These are phyloP conservation scores for Phaeodactylum tricornutum DNA, from an alignment of 108 stramenopile genomes.

Conservation along the genomic window DNA sequence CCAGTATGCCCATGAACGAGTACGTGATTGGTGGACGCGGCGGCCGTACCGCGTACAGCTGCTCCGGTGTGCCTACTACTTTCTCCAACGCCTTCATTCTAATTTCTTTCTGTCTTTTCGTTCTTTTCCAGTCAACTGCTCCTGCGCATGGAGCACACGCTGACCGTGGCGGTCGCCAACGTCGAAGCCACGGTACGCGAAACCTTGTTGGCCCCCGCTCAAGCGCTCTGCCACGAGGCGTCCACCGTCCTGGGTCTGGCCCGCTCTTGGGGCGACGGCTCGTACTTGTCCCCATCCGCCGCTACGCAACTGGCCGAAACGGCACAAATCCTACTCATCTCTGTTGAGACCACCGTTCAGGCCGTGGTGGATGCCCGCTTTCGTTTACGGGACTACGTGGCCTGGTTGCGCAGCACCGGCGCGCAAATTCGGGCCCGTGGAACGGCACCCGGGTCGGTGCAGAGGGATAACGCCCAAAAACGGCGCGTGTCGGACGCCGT, in stretches of 20 bases:
- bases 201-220: slow-evolving; percentile 37
- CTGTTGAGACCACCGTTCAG: slow-evolving; percentile 27
- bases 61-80: background rate
- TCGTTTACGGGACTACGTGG: slow-evolving; percentile 51
- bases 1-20: slow-evolving; percentile 68
- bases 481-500: slow-evolving; percentile 54
- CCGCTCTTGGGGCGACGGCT: slow-evolving; percentile 10
- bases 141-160: slow-evolving; percentile 35
- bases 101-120: background rate
- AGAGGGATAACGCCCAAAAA: slow-evolving; percentile 62
- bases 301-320: slow-evolving; percentile 15
- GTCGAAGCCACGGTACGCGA: slow-evolving; percentile 51
- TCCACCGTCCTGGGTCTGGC: slow-evolving; percentile 55
- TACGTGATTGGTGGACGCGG: no score
- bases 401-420: slow-evolving; percentile 60
- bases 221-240: slow-evolving; percentile 44
- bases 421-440: slow-evolving; percentile 68
- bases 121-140: slow-evolving; percentile 28
- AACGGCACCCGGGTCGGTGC: slow-evolving; percentile 56
- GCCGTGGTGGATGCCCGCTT: slow-evolving; percentile 49
- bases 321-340: slow-evolving; percentile 26
- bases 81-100: background rate
- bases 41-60: background rate
- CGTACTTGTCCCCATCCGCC: background rate
- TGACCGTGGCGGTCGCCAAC: slow-evolving; percentile 47